phyloP scores from a whole-genome alignment of 2,329 filamentous ascomycete species.

The Ciborinia camelliae region DNA sequence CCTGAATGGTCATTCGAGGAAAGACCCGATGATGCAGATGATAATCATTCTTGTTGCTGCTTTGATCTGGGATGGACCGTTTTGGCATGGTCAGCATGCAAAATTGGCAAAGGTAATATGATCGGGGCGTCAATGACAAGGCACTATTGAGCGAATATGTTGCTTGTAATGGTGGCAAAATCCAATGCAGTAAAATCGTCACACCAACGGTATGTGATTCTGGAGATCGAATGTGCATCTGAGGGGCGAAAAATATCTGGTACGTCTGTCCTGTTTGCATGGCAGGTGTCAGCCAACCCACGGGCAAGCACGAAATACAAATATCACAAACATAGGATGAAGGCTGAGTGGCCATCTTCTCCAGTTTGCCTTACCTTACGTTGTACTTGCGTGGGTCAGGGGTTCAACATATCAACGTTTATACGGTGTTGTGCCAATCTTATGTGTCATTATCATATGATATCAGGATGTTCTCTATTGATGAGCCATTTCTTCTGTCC shows the following conservation, averaged over 20 bases:
- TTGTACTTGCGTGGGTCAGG: slow-evolving; percentile 16
- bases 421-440: slow-evolving; percentile 11
- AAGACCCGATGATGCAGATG: slow-evolving; percentile 14
- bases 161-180: slow-evolving; percentile 14
- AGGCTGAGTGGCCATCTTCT: slow-evolving; percentile 14
- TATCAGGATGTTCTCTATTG: not conserved
- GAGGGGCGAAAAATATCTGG: slow-evolving; percentile 7
- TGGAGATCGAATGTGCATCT: slow-evolving; percentile 16
- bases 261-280: slow-evolving; percentile 15
- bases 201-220: slow-evolving; percentile 18
- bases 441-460: slow-evolving; percentile 17
- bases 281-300: slow-evolving; percentile 10
- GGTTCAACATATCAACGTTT: not conserved
- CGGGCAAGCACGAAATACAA: slow-evolving; percentile 8
- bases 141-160: not conserved
- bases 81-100: slow-evolving; percentile 16
- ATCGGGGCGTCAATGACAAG: slow-evolving; percentile 7
- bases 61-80: not conserved
- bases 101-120: slow-evolving; percentile 1
- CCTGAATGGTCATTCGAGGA: slow-evolving; percentile 14
- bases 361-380: slow-evolving; percentile 12
- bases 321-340: slow-evolving; percentile 3
- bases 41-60: slow-evolving; percentile 6
- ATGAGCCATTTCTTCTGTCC: slow-evolving; percentile 8
- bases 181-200: slow-evolving; percentile 10